Conservation (phyloP, 352 stramenopile species). For the Globisporangium cystogenes region DNA sequence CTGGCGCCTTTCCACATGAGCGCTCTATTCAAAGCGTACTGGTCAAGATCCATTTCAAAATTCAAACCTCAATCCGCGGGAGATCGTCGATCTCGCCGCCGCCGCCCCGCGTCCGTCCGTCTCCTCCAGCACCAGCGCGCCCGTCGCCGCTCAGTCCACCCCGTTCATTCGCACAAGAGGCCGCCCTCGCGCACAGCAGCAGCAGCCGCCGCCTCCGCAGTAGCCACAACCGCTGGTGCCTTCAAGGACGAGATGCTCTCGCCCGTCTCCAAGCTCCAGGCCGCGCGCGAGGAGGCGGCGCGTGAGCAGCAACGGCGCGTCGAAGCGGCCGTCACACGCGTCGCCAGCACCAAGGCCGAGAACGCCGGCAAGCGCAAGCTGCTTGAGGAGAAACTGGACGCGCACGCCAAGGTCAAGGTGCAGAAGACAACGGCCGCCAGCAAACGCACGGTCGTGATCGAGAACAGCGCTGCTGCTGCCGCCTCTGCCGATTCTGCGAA, state of each 20-base stretch:
- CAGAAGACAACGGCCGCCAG: slow-evolving; percentile 34
- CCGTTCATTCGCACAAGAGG: slow-evolving; percentile 10
- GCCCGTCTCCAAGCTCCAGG: slow-evolving; percentile 72
- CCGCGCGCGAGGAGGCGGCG: slow-evolving; percentile 45
- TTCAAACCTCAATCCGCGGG: neutral
- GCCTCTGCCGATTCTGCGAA: too few relatives aligned
- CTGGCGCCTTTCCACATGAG: neutral
- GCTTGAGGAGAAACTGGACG: slow-evolving; percentile 35
- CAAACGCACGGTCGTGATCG: slow-evolving; percentile 5
- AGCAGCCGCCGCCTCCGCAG: slow-evolving; percentile 12
- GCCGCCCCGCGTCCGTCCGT: too few relatives aligned
- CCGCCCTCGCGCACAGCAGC: slow-evolving; percentile 17
- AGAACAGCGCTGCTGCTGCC: slow-evolving; percentile 9
- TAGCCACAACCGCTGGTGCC: slow-evolving; percentile 15
- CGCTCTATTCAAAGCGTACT: neutral
- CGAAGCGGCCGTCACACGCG: slow-evolving; percentile 45
- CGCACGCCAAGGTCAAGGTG: slow-evolving; percentile 33
- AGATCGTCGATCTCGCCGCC: neutral
- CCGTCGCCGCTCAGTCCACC: neutral
- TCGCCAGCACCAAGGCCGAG: slow-evolving; percentile 46
- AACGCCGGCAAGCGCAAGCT: slow-evolving; percentile 55
- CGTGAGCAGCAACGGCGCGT: slow-evolving; percentile 72
- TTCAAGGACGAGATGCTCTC: slow-evolving; percentile 51
- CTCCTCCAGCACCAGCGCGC: too few relatives aligned
- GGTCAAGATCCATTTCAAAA: neutral